Conservation (phyloP, 805 yeast species). For the Grigorovia transvaalensis region DNA sequence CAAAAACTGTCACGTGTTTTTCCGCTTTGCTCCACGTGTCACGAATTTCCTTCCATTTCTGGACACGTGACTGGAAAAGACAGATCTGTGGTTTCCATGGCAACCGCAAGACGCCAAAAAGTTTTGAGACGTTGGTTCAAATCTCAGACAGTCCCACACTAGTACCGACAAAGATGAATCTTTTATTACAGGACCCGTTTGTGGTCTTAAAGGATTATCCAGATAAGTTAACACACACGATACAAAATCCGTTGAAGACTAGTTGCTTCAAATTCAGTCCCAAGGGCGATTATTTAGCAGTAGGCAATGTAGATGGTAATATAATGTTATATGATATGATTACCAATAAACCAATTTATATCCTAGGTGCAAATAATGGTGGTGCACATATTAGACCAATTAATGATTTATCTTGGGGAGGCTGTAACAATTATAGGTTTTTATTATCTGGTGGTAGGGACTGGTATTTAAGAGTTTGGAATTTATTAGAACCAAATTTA, state of each 20-base stretch:
- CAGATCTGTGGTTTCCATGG: too few relatives aligned
- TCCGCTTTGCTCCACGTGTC: too few relatives aligned
- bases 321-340: conserved; percentile 66
- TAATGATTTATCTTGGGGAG: conserved; percentile 59
- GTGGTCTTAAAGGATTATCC: conserved; percentile 88
- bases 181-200: conserved; percentile 80
- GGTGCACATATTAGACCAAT: conserved; percentile 63
- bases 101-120: too few relatives aligned
- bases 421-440: conserved; percentile 30
- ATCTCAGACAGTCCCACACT: too few relatives aligned
- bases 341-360: conserved; percentile 33
- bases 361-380: conserved; percentile 36
- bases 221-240: conserved; percentile 62
- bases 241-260: conserved; percentile 50
- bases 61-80: too few relatives aligned
- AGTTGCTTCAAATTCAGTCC: conserved; percentile 59
- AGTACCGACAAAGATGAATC: conserved; percentile 34
- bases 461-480: conserved; percentile 79
- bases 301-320: conserved; percentile 67
- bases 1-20: too few relatives aligned
- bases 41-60: too few relatives aligned
- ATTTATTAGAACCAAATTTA: conserved; percentile 35
- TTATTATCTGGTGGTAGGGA: conserved; percentile 67
- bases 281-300: conserved; percentile 78
- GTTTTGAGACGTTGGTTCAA: too few relatives aligned